Conservation (phyloP, 306 rosid genomes). For the Malus asiatica region DNA sequence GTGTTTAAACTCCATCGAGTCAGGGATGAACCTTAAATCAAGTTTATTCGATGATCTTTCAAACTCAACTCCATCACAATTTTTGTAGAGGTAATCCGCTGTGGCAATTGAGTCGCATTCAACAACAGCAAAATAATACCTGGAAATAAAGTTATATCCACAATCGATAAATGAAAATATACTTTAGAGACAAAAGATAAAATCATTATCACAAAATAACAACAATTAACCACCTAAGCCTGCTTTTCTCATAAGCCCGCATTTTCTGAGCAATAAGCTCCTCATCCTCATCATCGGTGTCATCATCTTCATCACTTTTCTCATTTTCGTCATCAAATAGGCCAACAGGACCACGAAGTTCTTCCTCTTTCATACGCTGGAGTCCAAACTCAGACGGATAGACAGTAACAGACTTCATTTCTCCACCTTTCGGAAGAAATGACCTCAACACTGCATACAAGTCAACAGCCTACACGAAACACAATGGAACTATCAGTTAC, state of each 20-base stretch:
- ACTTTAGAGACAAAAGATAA: background rate
- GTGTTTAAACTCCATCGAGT: slow-evolving; percentile 64
- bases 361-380: slow-evolving; percentile 84
- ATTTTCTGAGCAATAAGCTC: slow-evolving; percentile 53
- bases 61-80: slow-evolving; percentile 75
- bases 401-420: slow-evolving; percentile 62
- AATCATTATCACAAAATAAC: background rate
- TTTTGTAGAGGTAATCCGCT: slow-evolving; percentile 68
- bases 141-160: background rate
- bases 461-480: slow-evolving; percentile 58
- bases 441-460: slow-evolving; percentile 64
- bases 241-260: slow-evolving; percentile 73
- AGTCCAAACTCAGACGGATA: slow-evolving; percentile 94
- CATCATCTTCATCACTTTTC: slow-evolving; percentile 31
- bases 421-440: slow-evolving; percentile 62
- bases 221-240: slow-evolving; percentile 47
- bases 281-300: slow-evolving; percentile 18
- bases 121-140: slow-evolving; percentile 83
- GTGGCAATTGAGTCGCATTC: slow-evolving; percentile 76
- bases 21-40: slow-evolving; percentile 89
- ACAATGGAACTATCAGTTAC: background rate
- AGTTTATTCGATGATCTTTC: slow-evolving; percentile 69
- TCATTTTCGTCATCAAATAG: slow-evolving; percentile 52
- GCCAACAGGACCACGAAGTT: slow-evolving; percentile 68
- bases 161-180: background rate